Conservation (phyloP, 768 basidiomycete species). For the Sporobolomyces pararoseus region DNA sequence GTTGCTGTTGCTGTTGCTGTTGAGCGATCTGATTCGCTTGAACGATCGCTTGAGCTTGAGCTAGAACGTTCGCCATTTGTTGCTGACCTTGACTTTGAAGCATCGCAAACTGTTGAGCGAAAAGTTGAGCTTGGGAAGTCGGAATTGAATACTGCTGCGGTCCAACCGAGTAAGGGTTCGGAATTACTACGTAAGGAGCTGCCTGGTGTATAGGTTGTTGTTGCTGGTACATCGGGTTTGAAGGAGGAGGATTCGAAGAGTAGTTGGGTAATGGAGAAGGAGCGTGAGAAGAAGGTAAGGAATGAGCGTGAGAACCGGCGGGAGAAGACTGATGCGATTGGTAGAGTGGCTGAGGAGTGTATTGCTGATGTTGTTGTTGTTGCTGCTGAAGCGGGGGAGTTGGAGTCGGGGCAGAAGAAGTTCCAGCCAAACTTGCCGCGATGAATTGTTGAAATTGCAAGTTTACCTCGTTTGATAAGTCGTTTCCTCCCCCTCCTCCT, state of each 20-base stretch:
- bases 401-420: background rate
- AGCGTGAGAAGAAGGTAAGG: constrained; percentile 13
- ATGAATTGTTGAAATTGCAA: constrained; percentile 18
- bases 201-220: background rate
- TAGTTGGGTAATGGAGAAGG: constrained; percentile 5
- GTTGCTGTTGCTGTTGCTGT: constrained; percentile 6
- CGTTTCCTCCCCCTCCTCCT: background rate
- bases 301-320: background rate
- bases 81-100: constrained; percentile 25
- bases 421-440: constrained; percentile 8
- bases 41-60: constrained; percentile 13
- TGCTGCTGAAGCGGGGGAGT: background rate
- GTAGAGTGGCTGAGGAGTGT: background rate
- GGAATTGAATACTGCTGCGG: constrained; percentile 4
- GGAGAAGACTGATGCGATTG: constrained; percentile 2
- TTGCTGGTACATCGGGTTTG: background rate
- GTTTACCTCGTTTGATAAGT: background rate
- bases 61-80: constrained; percentile 19
- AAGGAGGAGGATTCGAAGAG: background rate
- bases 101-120: constrained; percentile 28
- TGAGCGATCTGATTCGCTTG: constrained; percentile 25
- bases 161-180: constrained; percentile 9
- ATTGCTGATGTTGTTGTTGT: too few relatives aligned
- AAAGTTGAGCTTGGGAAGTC: background rate
- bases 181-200: background rate